Percentiles rank a stretch among this genome's conserved stretches.
Evolutionary conservation across 495 filamentous ascomycete species (phyloP).

Genomic region (Bombardia bombarda): DNA sequence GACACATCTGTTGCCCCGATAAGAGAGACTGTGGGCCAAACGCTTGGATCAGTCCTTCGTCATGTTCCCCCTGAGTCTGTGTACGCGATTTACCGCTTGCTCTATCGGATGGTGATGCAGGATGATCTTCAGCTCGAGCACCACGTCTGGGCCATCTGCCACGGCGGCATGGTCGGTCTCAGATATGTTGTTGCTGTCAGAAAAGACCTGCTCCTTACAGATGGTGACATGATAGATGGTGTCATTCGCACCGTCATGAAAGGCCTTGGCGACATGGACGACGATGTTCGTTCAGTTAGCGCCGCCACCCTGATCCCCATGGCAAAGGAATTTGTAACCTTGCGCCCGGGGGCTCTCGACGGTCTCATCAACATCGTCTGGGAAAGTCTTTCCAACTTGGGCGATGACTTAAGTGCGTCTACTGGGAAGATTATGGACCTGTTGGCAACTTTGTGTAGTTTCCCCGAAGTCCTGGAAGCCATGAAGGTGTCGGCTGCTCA

Average conservation of each 20-base stretch:
- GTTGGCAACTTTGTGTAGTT: conserved; percentile 89
- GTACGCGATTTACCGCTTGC: conserved; percentile 66
- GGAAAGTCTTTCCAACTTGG: conserved; percentile 90
- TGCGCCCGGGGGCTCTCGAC: conserved; percentile 68
- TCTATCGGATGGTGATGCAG: conserved; percentile 89
- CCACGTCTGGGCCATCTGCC: conserved; percentile 86
- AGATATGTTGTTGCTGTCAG: conserved; percentile 91
- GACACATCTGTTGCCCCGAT: conserved; percentile 96
- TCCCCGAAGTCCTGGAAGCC: conserved; percentile 82
- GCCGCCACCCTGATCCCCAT: conserved; percentile 94
- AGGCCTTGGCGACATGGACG: conserved; percentile 81
- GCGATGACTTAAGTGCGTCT: conserved; percentile 93
- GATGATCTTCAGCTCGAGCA: conserved; percentile 61
- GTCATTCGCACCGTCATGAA: conserved; percentile 90
- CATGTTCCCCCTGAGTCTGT: conserved; percentile 71
- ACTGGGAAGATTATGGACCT: conserved; percentile 98
- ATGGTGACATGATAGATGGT: conserved; percentile 82
- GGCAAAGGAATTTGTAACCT: conserved; percentile 81
- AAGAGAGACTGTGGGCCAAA: conserved; percentile 93
- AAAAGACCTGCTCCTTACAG: conserved; percentile 78
- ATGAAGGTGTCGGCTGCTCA: conserved; percentile 86
- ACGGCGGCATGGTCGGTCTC: conserved; percentile 95
- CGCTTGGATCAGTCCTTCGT: conserved; percentile 77
- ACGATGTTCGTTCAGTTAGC: conserved; percentile 95
- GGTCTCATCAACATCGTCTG: conserved; percentile 88